phyloP scores from a whole-genome alignment of 2,329 filamentous ascomycete genomes.

The Pseudogymnoascus pannorum region DNA sequence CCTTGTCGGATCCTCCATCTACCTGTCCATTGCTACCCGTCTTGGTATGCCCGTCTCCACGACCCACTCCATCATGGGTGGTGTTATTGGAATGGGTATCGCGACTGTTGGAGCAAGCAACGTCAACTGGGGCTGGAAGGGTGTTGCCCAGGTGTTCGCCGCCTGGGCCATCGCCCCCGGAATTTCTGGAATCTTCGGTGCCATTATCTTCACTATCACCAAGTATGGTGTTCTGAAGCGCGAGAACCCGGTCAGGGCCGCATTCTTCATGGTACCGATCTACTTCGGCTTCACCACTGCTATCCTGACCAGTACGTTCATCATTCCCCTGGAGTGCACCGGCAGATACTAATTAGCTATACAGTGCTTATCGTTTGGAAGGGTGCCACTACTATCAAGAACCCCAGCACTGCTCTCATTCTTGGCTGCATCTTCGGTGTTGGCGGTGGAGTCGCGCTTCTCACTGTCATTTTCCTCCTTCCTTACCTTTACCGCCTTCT shows the following conservation, averaged over 20 bases:
- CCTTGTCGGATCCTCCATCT: constrained; percentile 44
- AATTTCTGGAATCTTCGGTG: constrained; percentile 45
- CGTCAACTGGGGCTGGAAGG: constrained; percentile 49
- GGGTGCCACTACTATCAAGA: constrained; percentile 32
- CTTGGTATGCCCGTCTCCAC: constrained; percentile 53
- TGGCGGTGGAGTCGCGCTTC: constrained; percentile 30
- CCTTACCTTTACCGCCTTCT: constrained; percentile 40
- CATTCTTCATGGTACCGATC: constrained; percentile 34
- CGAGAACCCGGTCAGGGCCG: constrained; percentile 34
- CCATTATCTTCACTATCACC: constrained; percentile 38
- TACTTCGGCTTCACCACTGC: constrained; percentile 36
- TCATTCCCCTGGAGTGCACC: neutral
- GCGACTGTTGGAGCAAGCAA: constrained; percentile 44
- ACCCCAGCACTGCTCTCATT: constrained; percentile 30
- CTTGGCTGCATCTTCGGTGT: constrained; percentile 36
- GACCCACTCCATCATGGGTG: constrained; percentile 53
- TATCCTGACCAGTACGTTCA: constrained; percentile 31
- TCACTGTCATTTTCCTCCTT: constrained; percentile 39
- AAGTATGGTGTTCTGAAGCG: constrained; percentile 37
- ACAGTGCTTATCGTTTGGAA: constrained; percentile 34
- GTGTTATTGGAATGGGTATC: constrained; percentile 52
- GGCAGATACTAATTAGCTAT: neutral
- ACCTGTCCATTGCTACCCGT: constrained; percentile 49
- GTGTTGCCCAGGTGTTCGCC: constrained; percentile 53
- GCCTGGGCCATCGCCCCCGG: constrained; percentile 55